These are phyloP conservation scores for Chlamydomonas sp. DNA, from an alignment of 139 green algal genomes.

Conservation along the genomic window DNA sequence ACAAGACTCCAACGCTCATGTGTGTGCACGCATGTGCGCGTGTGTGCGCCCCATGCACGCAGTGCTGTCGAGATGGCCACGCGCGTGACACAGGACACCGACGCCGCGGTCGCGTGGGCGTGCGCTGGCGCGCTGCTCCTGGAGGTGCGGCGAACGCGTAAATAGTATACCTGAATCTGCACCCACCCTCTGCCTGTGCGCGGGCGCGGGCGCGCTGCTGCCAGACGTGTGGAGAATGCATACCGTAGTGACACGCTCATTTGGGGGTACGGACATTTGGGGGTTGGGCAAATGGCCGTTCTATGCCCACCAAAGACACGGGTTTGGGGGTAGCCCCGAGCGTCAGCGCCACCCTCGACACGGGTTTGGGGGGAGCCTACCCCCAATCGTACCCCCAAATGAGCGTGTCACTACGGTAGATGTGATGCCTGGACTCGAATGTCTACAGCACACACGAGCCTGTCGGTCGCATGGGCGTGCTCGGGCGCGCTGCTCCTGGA, in stretches of 20 bases:
- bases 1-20: too few relatives aligned
- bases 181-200: conserved; percentile 18
- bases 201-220: neutral
- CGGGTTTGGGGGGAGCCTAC: too few relatives aligned
- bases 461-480: too few relatives aligned
- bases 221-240: neutral
- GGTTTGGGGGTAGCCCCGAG: too few relatives aligned
- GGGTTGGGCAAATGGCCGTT: neutral
- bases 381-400: too few relatives aligned
- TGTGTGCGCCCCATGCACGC: neutral
- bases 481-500: too few relatives aligned
- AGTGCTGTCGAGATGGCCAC: conserved; percentile 27
- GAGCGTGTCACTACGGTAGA: too few relatives aligned
- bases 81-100: conserved; percentile 47
- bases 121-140: conserved; percentile 38
- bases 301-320: neutral
- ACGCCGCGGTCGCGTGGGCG: conserved; percentile 38
- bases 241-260: neutral
- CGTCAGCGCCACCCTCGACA: too few relatives aligned
- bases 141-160: conserved; percentile 25
- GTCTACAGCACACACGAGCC: too few relatives aligned
- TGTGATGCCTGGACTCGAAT: too few relatives aligned
- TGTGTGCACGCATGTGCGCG: too few relatives aligned
- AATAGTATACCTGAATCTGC: conserved; percentile 10
- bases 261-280: neutral